These are phyloP conservation scores for Neoascochyta sp. DNA, from an alignment of 2,329 filamentous ascomycete genomes.

Conservation along the genomic window DNA sequence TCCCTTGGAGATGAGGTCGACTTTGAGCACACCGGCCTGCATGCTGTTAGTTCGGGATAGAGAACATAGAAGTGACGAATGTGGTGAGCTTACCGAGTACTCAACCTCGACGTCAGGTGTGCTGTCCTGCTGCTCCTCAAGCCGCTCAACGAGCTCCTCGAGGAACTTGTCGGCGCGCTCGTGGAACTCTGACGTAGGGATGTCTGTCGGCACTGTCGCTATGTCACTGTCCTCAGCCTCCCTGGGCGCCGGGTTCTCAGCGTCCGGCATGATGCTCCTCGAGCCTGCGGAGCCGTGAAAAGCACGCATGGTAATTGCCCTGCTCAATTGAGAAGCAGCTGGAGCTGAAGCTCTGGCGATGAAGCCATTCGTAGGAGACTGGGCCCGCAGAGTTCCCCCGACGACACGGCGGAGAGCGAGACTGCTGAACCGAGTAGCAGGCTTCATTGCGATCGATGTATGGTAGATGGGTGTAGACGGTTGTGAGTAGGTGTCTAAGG, in stretches of 20 bases:
- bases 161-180: slow-evolving; percentile 73
- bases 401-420: slow-evolving; percentile 21
- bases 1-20: slow-evolving; percentile 65
- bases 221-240: slow-evolving; percentile 34
- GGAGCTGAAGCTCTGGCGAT: slow-evolving; percentile 16
- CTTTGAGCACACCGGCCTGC: slow-evolving; percentile 80
- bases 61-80: too few relatives aligned
- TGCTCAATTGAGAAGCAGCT: slow-evolving; percentile 5
- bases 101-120: slow-evolving; percentile 80
- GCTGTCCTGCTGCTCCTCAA: slow-evolving; percentile 73
- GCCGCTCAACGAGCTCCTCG: slow-evolving; percentile 52
- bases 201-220: slow-evolving; percentile 56
- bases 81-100: slow-evolving; percentile 79
- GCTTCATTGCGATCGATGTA: slow-evolving; percentile 15
- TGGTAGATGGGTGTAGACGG: neutral
- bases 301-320: slow-evolving; percentile 10
- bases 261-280: slow-evolving; percentile 45
- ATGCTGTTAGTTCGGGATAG: slow-evolving; percentile 11
- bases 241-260: slow-evolving; percentile 39
- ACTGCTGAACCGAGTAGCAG: slow-evolving; percentile 19
- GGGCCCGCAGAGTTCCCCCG: slow-evolving; percentile 18
- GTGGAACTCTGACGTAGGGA: slow-evolving; percentile 71
- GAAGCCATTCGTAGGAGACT: slow-evolving; percentile 24
- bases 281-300: slow-evolving; percentile 26
- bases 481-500: too few relatives aligned